Evolutionary conservation across 192 early-diverging fungal species (phyloP).

Genomic region (Rhizoclosmatium sp.): DNA sequence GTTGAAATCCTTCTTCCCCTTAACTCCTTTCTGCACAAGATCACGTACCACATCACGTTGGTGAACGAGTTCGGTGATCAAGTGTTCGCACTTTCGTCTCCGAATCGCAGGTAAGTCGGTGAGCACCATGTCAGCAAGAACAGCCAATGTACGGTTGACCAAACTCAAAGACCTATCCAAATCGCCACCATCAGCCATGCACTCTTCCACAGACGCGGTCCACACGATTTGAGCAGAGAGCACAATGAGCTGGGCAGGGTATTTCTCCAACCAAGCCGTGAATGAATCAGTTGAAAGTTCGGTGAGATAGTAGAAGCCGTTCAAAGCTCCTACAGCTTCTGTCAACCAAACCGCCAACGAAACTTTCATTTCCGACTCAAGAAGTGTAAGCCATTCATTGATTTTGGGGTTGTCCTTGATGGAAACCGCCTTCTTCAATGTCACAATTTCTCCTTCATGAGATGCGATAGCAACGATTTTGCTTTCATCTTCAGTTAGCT

Average conservation of each 20-base stretch:
- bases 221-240: constrained; percentile 89
- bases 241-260: constrained; percentile 93
- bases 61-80: constrained; percentile 99
- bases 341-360: constrained; percentile 82
- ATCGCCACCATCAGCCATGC: constrained; percentile 57
- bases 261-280: constrained; percentile 85
- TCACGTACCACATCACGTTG: constrained; percentile 91
- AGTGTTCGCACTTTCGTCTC: constrained; percentile 95
- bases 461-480: constrained; percentile 86
- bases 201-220: constrained; percentile 87
- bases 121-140: constrained; percentile 94
- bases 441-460: constrained; percentile 89
- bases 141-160: constrained; percentile 76
- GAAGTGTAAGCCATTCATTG: constrained; percentile 94
- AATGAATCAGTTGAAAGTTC: constrained; percentile 63
- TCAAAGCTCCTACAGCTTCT: constrained; percentile 75
- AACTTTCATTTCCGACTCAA: constrained; percentile 94
- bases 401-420: constrained; percentile 88
- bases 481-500: constrained; percentile 81
- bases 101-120: constrained; percentile 81
- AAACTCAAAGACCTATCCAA: constrained; percentile 65
- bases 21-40: constrained; percentile 52
- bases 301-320: constrained; percentile 63
- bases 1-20: constrained; percentile 70
- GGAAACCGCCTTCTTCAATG: constrained; percentile 79